Evolutionary conservation across 176 grass and related monocot genomes (phyloP), one percentile per base, ranked within the genome.

Genomic region (Oryza glaberrima): DNA sequence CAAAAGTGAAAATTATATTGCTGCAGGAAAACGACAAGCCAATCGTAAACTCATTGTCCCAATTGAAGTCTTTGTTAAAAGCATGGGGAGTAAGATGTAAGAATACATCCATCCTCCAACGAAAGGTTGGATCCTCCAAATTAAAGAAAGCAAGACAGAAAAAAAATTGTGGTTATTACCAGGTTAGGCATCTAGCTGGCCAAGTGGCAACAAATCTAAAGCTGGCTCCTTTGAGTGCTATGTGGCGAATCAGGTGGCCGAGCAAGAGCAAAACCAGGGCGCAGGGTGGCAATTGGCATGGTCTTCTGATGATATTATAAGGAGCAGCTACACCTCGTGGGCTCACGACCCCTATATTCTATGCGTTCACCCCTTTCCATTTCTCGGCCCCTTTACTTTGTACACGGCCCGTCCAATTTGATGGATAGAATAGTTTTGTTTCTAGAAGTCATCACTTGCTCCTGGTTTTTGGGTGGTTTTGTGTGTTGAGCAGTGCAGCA

Each of bases 141-240:
- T 38, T 38, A 26, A 85, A 7, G 67, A 72, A 73, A 86, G 81
- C 40, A 72, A 77, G 16, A 78, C 47, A 61, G n/a, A 48, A 61
- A 61, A 61, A 61, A 7, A 19, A 22, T 1, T 61, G 20, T 61
- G 56, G 1, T 61, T 4, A 9, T 61, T 9, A 61, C 54, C 34
- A 46, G 35, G 73, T 56, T 47, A 73, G 26, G 73, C 68, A 82
- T 8, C 20, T 22, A 61, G 82, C 45, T 86, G 58, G 79, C 68
- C 83, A 90, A 86, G 36, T 86, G 73, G 83, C 83, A 82, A 74
- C 77, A 73, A 78, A 90, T 85, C 88, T 81, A 67, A 81, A 82
- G 67, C 77, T 81, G 73, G 66, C 83, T 90, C 54, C 83, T 82
- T 86, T 78, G 73, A 82, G 73, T 78, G 83, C 26, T 68, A 35